Conservation (phyloP, 106 monocot genomes). For the Acanthochlamys bracteata region DNA sequence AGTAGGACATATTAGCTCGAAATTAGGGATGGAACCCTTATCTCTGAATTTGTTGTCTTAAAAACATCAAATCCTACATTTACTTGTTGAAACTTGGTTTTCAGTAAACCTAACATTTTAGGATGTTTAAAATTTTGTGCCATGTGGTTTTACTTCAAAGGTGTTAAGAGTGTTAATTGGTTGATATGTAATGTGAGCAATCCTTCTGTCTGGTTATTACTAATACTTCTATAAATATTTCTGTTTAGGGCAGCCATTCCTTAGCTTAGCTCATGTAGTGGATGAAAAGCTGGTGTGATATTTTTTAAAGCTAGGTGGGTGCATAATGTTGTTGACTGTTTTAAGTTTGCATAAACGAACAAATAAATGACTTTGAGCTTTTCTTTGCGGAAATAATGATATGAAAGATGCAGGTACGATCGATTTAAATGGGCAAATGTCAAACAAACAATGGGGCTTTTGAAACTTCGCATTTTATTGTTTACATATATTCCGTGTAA, state of each 20-base stretch:
- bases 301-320: slow-evolving; percentile 74
- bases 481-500: slow-evolving; percentile 81
- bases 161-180: too few species aligned
- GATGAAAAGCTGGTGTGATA: slow-evolving; percentile 85
- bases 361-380: slow-evolving; percentile 3
- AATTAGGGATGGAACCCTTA: too few species aligned
- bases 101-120: too few species aligned
- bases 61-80: too few species aligned
- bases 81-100: too few species aligned
- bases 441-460: slow-evolving; percentile 61
- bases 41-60: too few species aligned
- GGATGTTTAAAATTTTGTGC: too few species aligned
- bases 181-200: background rate
- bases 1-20: too few species aligned
- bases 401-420: slow-evolving; percentile 71
- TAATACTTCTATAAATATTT: slow-evolving; percentile 2
- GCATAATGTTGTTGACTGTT: background rate
- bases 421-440: slow-evolving; percentile 94
- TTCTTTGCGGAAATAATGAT: slow-evolving; percentile 60
- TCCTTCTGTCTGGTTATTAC: background rate
- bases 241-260: slow-evolving; percentile 45
- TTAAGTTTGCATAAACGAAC: background rate
- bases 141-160: too few species aligned
- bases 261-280: slow-evolving; percentile 55
- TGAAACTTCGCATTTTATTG: slow-evolving; percentile 77